A percentile compares a stretch with the other conserved stretches of the same genome.
phyloP scores from a whole-genome alignment of 805 yeast species.

The Soucietia sequanensis region DNA sequence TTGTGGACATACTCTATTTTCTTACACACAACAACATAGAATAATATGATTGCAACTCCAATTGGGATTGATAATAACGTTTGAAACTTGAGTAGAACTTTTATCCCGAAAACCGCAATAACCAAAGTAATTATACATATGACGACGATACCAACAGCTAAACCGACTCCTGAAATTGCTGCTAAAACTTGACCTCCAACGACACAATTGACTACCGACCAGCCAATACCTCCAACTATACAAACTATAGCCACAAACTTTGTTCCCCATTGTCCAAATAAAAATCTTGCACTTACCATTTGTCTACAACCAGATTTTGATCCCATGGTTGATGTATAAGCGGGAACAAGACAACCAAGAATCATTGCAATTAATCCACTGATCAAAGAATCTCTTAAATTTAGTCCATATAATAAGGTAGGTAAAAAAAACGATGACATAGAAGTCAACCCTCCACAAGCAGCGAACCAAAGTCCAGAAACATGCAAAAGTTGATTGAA shows the following conservation, averaged over 20 bases:
- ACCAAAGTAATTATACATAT: slow-evolving; percentile 24
- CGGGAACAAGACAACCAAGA: slow-evolving; percentile 36
- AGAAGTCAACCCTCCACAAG: slow-evolving; percentile 38
- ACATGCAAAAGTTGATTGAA: slow-evolving; percentile 25
- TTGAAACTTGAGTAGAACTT: slow-evolving; percentile 27
- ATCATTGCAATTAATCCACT: slow-evolving; percentile 29
- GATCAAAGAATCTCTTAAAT: slow-evolving; percentile 23
- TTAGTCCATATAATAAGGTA: slow-evolving; percentile 25
- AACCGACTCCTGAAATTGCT: slow-evolving; percentile 21
- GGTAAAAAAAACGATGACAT: slow-evolving; percentile 38
- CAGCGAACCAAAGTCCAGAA: slow-evolving; percentile 37
- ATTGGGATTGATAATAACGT: slow-evolving; percentile 28
- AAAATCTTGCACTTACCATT: slow-evolving; percentile 34
- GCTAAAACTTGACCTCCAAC: slow-evolving; percentile 35
- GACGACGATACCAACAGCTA: slow-evolving; percentile 31
- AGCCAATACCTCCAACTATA: slow-evolving; percentile 33
- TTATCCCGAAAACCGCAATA: slow-evolving; percentile 33
- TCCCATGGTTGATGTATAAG: slow-evolving; percentile 39
- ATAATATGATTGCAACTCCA: slow-evolving; percentile 25
- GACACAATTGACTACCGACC: slow-evolving; percentile 40
- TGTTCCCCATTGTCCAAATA: slow-evolving; percentile 37
- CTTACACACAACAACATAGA: slow-evolving; percentile 30
- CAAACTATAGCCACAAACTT: slow-evolving; percentile 28
- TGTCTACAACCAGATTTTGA: slow-evolving; percentile 38
- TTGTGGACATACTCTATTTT: slow-evolving; percentile 16